These are phyloP conservation scores for Dioszegia aurantiaca DNA, from an alignment of 768 basidiomycete genomes.

Conservation along the genomic window DNA sequence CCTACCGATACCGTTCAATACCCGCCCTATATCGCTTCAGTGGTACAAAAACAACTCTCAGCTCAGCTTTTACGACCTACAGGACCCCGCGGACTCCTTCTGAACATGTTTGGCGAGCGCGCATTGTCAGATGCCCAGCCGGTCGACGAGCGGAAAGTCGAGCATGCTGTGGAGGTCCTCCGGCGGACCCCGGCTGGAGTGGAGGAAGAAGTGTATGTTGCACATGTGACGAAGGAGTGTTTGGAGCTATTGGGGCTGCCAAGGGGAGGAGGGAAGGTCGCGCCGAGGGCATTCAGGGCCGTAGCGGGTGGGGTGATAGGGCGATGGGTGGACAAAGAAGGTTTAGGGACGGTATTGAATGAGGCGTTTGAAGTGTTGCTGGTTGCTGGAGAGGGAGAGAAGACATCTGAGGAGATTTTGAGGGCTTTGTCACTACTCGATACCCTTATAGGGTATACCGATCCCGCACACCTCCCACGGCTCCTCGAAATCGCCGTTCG, in stretches of 20 bases:
- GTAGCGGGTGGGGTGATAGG: conserved; percentile 7
- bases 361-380: neutral
- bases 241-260: conserved; percentile 4
- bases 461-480: neutral
- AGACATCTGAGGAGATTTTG: neutral
- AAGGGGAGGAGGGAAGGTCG: neutral
- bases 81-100: conserved; percentile 1
- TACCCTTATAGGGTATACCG: conserved; percentile 4
- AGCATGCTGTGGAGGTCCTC: neutral
- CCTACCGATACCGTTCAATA: neutral
- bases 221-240: conserved; percentile 5
- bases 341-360: neutral
- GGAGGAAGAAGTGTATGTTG: neutral
- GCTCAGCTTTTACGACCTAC: neutral
- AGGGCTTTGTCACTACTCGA: conserved; percentile 2
- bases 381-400: neutral
- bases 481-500: neutral
- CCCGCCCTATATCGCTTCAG: neutral
- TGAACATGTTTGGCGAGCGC: conserved; percentile 11
- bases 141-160: conserved; percentile 8
- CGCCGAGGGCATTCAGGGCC: conserved; percentile 8
- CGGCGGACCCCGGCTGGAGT: neutral
- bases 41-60: neutral
- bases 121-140: conserved; percentile 9
- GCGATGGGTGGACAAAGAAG: neutral